Evolutionary conservation across 768 basidiomycete genomes (phyloP).

Genomic region (Amyloporia xantha): DNA sequence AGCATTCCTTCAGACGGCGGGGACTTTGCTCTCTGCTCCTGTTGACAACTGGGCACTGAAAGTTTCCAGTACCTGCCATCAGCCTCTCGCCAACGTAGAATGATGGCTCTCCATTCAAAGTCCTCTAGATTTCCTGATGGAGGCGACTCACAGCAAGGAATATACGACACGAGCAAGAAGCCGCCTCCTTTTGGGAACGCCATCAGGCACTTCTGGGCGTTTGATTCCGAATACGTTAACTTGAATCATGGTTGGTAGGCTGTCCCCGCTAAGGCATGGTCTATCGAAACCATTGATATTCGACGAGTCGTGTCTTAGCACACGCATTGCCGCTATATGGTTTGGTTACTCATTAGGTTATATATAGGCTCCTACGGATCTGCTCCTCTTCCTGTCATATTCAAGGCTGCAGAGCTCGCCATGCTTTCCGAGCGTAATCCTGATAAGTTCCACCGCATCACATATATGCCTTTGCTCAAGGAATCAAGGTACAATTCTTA

Average conservation of each 20-base stretch:
- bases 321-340: background rate
- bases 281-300: background rate
- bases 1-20: too few species aligned
- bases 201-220: conserved; percentile 45
- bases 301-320: background rate
- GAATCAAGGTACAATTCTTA: conserved; percentile 10
- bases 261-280: conserved; percentile 1
- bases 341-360: background rate
- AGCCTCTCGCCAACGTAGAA: too few species aligned
- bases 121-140: too few species aligned
- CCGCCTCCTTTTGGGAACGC: conserved; percentile 51
- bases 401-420: conserved; percentile 1
- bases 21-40: too few species aligned
- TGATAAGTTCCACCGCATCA: conserved; percentile 15
- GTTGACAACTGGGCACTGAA: too few species aligned
- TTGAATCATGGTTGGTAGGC: conserved; percentile 50
- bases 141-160: too few species aligned
- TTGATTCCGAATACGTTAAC: conserved; percentile 55
- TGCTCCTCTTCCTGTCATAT: conserved; percentile 14
- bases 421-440: conserved; percentile 15
- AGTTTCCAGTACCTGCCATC: too few species aligned
- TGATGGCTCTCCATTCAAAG: too few species aligned
- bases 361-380: conserved; percentile 17
- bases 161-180: conserved; percentile 16
- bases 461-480: conserved; percentile 4